Percentiles rank a stretch among this genome's conserved stretches.
phyloP scores from a whole-genome alignment of 306 rosid genomes.

The Cyamopsis tetragonoloba region DNA sequence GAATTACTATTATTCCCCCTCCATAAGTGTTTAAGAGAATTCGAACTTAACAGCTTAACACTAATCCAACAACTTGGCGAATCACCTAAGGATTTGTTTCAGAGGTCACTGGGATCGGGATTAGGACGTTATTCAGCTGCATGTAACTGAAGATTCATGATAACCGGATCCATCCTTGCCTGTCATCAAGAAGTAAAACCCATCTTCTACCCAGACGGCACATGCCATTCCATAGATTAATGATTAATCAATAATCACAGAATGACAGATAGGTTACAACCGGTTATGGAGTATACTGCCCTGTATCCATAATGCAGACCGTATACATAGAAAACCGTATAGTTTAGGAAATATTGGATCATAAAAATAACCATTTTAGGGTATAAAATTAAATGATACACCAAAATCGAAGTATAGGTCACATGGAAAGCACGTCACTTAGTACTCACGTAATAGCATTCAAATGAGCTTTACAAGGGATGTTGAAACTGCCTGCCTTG shows the following conservation, averaged over 20 bases:
- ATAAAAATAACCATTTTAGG: constrained; percentile 15
- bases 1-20: too few species aligned
- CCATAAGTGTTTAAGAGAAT: too few species aligned
- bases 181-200: not conserved
- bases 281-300: not conserved
- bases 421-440: constrained; percentile 50
- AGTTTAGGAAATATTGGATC: constrained; percentile 33
- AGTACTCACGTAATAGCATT: constrained; percentile 4
- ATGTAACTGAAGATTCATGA: too few species aligned
- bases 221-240: constrained; percentile 11
- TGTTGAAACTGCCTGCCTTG: constrained; percentile 23
- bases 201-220: constrained; percentile 16
- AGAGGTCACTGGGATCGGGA: not conserved
- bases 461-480: constrained; percentile 29
- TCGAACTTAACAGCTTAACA: too few species aligned
- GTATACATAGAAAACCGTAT: not conserved
- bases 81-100: not conserved
- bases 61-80: too few species aligned
- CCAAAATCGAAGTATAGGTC: constrained; percentile 32
- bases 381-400: constrained; percentile 13
- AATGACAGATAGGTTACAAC: not conserved
- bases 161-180: not conserved
- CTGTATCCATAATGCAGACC: not conserved
- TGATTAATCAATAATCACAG: constrained; percentile 9
- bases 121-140: too few species aligned